Evolutionary conservation across 1,139 yeast species (phyloP), one percentile per base, ranked within the genome.

Genomic region (Lodderomyces jiufengensis): DNA sequence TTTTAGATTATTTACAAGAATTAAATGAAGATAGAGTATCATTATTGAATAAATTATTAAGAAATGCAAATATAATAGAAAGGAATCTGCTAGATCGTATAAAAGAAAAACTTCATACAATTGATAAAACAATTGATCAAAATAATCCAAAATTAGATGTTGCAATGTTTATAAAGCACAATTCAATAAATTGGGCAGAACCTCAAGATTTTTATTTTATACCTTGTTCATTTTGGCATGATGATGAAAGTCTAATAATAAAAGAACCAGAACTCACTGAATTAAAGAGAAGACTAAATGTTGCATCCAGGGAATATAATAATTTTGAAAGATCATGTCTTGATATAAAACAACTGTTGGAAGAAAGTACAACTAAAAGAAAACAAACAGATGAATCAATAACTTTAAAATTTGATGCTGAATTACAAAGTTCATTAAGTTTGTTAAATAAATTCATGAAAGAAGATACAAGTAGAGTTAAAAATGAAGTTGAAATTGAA

Each of bases 191-290:
- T 24, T 92, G 97, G 97, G 68, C 70, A 32, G 97, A 88, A 50
- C 98, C 97, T 0, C 66, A 66, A 5, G 97, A 92, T 59, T 86
- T 83, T 54, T 74, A 77, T 47, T 94, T 83, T 52, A 76, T 86
- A 46, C 97, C 97, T 1, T 81, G 95, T 27, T 80, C 90, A 24
- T 84, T 94, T 33, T 94, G 98, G 98, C 97, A 90, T 59, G 98
- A 92, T 52, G 97, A 92, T 57, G 95, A 88, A 45, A 68, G 76
- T 32, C 78, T 92, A 63, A 67, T 80, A 11, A 73, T 77, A 2
- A 72, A 74, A 13, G 80, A 76, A 28, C 73, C 74, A 2, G 92
- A 87, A 48, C 66, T 87, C 45, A 71, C 79, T 12, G 77, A 73
- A 34, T 66, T 92, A 52, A 80, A 84, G 51, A 73, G 74, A 41